Percentiles rank a stretch among this genome's conserved stretches.
Evolutionary conservation across 164 flowering plant species (phyloP).

Genomic region (Aristolochia contorta): DNA sequence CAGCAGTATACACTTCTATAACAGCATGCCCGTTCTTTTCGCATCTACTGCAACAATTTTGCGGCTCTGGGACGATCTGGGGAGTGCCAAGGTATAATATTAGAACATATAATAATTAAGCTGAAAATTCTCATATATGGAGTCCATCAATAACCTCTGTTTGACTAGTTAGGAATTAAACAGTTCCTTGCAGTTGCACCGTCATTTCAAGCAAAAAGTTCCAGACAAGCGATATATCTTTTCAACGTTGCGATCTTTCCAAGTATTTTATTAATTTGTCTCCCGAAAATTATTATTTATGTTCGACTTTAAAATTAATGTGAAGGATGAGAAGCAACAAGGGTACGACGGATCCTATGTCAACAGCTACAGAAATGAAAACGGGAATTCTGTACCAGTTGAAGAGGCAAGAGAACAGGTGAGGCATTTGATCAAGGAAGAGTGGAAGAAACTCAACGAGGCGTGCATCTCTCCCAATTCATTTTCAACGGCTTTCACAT

Average conservation of each 20-base stretch:
- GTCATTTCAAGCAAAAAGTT: too few species aligned
- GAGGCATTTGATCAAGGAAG: constrained; percentile 19
- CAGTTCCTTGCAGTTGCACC: too few species aligned
- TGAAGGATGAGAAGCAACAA: constrained; percentile 50
- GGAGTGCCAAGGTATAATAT: constrained; percentile 16
- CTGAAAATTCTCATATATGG: too few species aligned
- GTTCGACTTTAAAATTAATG: neutral
- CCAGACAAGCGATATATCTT: too few species aligned
- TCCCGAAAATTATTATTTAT: too few species aligned
- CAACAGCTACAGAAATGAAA: constrained; percentile 32
- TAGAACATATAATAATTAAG: too few species aligned
- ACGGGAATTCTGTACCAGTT: constrained; percentile 4
- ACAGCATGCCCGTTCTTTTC: constrained; percentile 5
- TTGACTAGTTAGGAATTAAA: too few species aligned
- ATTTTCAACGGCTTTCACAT: constrained; percentile 24
- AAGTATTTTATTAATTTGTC: too few species aligned
- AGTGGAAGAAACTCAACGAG: constrained; percentile 47
- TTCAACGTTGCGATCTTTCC: too few species aligned
- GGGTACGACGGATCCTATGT: constrained; percentile 54
- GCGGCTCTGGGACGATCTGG: constrained; percentile 29
- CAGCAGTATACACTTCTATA: neutral
- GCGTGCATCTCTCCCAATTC: constrained; percentile 28
- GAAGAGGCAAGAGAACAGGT: constrained; percentile 25
- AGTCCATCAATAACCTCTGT: too few species aligned
- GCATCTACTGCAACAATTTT: constrained; percentile 14